These are phyloP conservation scores for Fraxinus platypoda DNA, from an alignment of 305 asterid genomes.

Conservation along the genomic window DNA sequence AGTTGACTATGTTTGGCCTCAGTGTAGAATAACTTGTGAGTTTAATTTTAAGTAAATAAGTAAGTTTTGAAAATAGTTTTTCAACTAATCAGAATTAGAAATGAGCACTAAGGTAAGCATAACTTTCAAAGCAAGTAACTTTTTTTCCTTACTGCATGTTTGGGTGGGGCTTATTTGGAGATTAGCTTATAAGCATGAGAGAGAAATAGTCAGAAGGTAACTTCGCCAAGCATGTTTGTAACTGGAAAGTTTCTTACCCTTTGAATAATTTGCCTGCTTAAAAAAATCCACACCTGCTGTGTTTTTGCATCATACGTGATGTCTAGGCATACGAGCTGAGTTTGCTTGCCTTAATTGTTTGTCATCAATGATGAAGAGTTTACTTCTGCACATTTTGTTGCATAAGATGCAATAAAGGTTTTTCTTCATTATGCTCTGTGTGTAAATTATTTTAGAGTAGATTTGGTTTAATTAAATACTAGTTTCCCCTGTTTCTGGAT, in stretches of 20 bases:
- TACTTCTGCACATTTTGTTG: neutral
- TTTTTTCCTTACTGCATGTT: neutral
- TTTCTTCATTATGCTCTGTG: neutral
- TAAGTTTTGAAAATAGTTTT: neutral
- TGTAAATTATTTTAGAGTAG: neutral
- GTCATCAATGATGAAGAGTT: constrained; percentile 8
- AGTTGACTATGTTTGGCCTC: neutral
- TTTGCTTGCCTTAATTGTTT: constrained; percentile 1
- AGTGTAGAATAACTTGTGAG: neutral
- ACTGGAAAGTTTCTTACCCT: neutral
- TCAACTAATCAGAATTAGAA: neutral
- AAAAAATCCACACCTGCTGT: neutral
- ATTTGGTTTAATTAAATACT: neutral
- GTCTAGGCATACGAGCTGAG: neutral
- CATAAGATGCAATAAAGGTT: constrained; percentile 16
- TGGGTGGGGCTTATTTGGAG: neutral
- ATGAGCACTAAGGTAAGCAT: neutral
- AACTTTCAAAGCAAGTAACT: neutral
- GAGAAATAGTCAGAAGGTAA: neutral
- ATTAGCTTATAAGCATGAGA: neutral
- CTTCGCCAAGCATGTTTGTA: neutral
- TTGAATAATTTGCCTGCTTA: constrained; percentile 11
- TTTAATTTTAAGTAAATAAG: neutral
- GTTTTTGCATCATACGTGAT: neutral
- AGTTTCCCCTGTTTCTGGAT: neutral